Percentiles rank a stretch among this genome's conserved stretches.
Conservation (phyloP, 805 yeast species). For the Hanseniaspora guilliermondii region DNA sequence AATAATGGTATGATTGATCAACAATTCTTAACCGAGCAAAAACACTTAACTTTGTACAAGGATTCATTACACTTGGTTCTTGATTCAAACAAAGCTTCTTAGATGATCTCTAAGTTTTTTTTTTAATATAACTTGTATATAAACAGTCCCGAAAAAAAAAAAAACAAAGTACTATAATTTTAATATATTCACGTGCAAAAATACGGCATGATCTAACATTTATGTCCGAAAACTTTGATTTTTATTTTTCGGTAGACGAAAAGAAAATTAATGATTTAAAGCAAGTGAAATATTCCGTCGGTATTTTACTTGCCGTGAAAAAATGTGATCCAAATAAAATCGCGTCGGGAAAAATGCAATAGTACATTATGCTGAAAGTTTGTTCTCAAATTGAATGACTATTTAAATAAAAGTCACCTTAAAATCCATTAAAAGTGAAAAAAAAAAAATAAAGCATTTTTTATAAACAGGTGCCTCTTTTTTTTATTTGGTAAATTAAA, state of each 20-base stretch:
- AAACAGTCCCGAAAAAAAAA: too few species aligned
- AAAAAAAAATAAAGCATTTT: too few species aligned
- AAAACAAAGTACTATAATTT: too few species aligned
- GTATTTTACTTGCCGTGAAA: neutral
- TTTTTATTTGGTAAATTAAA: neutral
- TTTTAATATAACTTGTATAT: too few species aligned
- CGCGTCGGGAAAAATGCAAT: neutral
- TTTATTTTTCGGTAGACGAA: too few species aligned
- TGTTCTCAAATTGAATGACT: neutral
- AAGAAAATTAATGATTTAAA: too few species aligned
- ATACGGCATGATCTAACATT: too few species aligned
- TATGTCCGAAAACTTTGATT: too few species aligned
- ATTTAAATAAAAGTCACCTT: neutral
- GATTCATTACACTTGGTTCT: constrained; percentile 3
- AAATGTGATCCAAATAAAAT: neutral
- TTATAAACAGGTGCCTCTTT: neutral
- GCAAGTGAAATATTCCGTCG: neutral
- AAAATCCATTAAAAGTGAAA: too few species aligned
- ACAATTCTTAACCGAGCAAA: constrained; percentile 40
- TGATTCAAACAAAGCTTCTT: neutral
- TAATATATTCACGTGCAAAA: too few species aligned
- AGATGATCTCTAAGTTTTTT: neutral
- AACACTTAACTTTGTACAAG: constrained; percentile 15
- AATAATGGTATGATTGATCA: constrained; percentile 9
- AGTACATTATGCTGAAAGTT: neutral